Percentiles rank a stretch among this genome's conserved stretches.
Evolutionary conservation across 1,139 yeast species (phyloP).

Genomic region (Yamadazyma sp.): DNA sequence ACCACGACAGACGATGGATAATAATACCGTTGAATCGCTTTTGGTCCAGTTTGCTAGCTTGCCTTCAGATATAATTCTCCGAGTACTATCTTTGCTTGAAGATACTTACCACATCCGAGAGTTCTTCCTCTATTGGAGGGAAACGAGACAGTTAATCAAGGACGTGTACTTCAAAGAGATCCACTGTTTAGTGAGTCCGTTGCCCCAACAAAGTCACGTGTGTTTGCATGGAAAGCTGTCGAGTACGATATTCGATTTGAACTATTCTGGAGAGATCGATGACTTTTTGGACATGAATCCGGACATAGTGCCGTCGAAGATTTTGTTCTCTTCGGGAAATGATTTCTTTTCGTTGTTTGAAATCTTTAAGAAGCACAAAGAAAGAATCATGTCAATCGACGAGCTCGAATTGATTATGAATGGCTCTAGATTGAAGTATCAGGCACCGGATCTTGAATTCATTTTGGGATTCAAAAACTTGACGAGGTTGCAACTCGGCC

Average conservation of each 20-base stretch:
- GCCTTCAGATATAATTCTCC: constrained; percentile 29
- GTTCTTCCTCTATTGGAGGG: constrained; percentile 22
- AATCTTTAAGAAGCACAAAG: constrained; percentile 21
- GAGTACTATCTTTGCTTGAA: constrained; percentile 23
- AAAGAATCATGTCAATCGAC: constrained; percentile 17
- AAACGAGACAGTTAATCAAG: constrained; percentile 23
- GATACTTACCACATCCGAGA: constrained; percentile 29
- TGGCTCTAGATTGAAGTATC: constrained; percentile 3
- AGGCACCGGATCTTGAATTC: constrained; percentile 20
- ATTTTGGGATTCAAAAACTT: constrained; percentile 28
- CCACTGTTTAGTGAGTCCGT: constrained; percentile 35
- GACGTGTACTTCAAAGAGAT: constrained; percentile 31
- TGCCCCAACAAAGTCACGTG: constrained; percentile 25
- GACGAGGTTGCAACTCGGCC: constrained; percentile 29
- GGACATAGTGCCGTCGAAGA: constrained; percentile 27
- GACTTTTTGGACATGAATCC: constrained; percentile 29
- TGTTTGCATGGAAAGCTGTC: constrained; percentile 17
- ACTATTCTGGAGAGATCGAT: constrained; percentile 30
- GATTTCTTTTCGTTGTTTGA: constrained; percentile 31
- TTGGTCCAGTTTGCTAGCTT: constrained; percentile 18
- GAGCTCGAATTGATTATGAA: constrained; percentile 30
- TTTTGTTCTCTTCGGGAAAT: constrained; percentile 32
- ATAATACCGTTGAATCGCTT: neutral
- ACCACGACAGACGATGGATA: neutral
- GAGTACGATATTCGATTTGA: constrained; percentile 25